Evolutionary conservation across 2,329 filamentous ascomycete genomes (phyloP).

Genomic region (Trichoderma arundinaceum): DNA sequence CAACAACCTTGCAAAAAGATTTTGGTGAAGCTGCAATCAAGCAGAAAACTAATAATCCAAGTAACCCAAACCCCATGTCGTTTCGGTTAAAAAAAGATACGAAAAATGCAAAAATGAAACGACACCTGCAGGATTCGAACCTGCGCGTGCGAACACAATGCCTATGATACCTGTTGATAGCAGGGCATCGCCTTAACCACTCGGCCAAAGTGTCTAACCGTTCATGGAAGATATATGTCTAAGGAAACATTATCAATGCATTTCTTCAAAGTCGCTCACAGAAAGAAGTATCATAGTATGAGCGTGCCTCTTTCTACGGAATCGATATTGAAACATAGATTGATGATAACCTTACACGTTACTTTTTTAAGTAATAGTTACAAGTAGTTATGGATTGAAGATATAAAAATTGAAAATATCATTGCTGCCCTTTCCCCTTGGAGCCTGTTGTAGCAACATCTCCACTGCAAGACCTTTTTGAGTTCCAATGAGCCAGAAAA

Average conservation of each 20-base stretch:
- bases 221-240: neutral
- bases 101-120: slow-evolving; percentile 21
- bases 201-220: slow-evolving; percentile 33
- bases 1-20: neutral
- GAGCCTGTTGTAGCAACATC: slow-evolving; percentile 13
- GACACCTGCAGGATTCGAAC: slow-evolving; percentile 34
- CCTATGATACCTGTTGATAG: slow-evolving; percentile 31
- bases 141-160: slow-evolving; percentile 34
- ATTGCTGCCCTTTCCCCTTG: slow-evolving; percentile 12
- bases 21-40: neutral
- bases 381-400: neutral
- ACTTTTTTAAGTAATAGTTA: neutral
- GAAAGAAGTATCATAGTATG: too few relatives aligned
- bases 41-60: too few relatives aligned
- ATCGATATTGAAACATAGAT: too few relatives aligned
- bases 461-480: slow-evolving; percentile 28
- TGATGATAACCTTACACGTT: neutral
- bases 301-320: too few relatives aligned
- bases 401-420: slow-evolving; percentile 2
- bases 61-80: too few relatives aligned
- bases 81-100: neutral
- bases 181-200: slow-evolving; percentile 34
- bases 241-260: neutral
- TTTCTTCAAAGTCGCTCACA: neutral
- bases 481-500: slow-evolving; percentile 26